Base-by-base conservation (phyloP, 768 basidiomycete species). In the Pleurotus salmoneostramineus region DNA sequence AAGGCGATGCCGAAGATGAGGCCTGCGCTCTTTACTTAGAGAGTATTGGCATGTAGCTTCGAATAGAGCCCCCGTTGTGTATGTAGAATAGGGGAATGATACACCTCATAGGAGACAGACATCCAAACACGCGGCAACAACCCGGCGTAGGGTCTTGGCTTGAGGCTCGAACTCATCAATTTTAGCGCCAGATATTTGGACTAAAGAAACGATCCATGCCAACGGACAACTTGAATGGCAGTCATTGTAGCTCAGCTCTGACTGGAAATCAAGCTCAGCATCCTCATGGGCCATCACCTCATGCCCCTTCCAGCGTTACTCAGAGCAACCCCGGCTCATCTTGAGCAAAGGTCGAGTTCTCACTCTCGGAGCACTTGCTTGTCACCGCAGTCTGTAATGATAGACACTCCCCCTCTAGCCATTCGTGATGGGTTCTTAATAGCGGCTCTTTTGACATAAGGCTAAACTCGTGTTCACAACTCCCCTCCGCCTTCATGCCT, bases 381-480 rank as follows among this genome's bases (percentile, higher is more conserved):
- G 17, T 49, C 21, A 7, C 48, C 48, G 52, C 52, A 55, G 52
- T 32, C 27, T 4, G 7, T 12, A 52, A 27, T 43, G 52, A 55
- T 55, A 42, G 42, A 10, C 17, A 37, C 36, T 31, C 48, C 48
- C 48, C 21, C 27, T 54, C 14, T n/a, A 43, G 52, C 27, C 40
- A 21, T n/a, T 55, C 37, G 40, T 31, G 52, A 55, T 43, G 33
- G 40, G 15, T n/a, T 36, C 50, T 17, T 27, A 27, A 27, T 15
- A n/a, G n/a, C 21, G 21, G 52, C n/a, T 37, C 35, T 35, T 43
- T 54, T 32, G 36, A 54, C 52, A 44, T 55, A 55, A 14, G 52
- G 36, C 14, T 42, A 27, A 6, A 1, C 52, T 55, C 52, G 52
- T 55, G 52, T 55, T 27, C 50, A 7, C 15, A 34, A 32, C 21